Base-by-base conservation (phyloP, 2,329 filamentous ascomycete species). In the Exutisphaerella laricina region DNA sequence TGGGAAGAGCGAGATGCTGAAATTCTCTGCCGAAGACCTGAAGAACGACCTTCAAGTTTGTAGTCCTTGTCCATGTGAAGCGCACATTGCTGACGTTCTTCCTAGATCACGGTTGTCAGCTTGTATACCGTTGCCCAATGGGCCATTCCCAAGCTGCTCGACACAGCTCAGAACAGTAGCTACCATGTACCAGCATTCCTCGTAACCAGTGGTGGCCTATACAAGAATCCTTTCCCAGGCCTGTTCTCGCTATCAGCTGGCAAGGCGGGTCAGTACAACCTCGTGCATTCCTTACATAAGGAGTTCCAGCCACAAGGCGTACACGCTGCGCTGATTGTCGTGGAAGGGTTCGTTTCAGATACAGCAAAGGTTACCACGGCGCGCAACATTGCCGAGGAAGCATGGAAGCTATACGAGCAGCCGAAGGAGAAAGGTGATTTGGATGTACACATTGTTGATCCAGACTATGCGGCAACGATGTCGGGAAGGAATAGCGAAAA, bases 251-350 rank as follows among this genome's bases (percentile, higher is more conserved):
- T 76, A 4, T 71, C 69, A 3, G 54, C 74, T 9, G 63, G 63
- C 32, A 77, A 77, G 50, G 69, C 72, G 0, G 66, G 70, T 0
- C 73, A 77, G 59, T 61, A 67, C 21, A 76, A 70, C 45, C 55
- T 76, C 51, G 60, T 72, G 6, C 60, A 69, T 43, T 68, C 61
- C n/a, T 57, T 76, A 43, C 51, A 58, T 16, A 60, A 64, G 43
- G 64, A 65, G 7, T 74, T 68, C 39, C 41, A 42, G 3, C 54
- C 61, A 30, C 64, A 64, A 5, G 55, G 60, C 4, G 66, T 77
- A 1, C 70, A 73, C 37, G 57, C 70, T 14, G 72, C 66, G 0
- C 51, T 74, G 10, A 57, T 77, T 3, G 63, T 58, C 28, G 67
- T 74, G 3, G 66, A 65, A 4, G 72, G 71, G 0, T 46, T 49